Evolutionary conservation across 176 grass and related monocot species (phyloP), one percentile per base, ranked within the genome.

Genomic region (Neostapfia colusana): DNA sequence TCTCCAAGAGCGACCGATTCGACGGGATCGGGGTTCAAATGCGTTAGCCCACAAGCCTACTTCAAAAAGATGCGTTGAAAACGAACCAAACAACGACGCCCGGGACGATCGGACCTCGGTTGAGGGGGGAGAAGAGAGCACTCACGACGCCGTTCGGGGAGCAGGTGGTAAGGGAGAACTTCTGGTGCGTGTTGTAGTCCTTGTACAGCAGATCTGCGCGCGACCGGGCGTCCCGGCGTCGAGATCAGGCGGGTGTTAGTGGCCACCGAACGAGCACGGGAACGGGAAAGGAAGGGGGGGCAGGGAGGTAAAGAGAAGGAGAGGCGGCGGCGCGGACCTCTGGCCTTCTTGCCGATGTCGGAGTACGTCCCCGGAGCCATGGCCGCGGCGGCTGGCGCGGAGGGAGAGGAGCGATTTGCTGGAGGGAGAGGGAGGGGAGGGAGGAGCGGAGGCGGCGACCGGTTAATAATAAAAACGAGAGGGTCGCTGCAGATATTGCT

Each of bases 311-410:
- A 37, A 49, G 7, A 20, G 9, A 26, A 8, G 8, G n/a, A 26
- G 55, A 25, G 21, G 23, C 17, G 23, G 55, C 3, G 53, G 21
- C 13, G 55, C 55, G 55, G 28, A 94, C 95, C 95, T 84, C 91
- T 92, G 15, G 89, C 73, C 78, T 88, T 92, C 79, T 82, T 98
- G 63, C 91, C 91, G 78, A 94, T 92, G 67, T 98, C 95, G 26
- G 72, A 77, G 84, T 88, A 94, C 73, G 92, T 79, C 44, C 95
- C 91, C 4, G 87, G 91, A 11, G 86, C 91, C 95, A 90, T 94
- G 41, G 45, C 26, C 57, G 34, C 67, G 28, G 26, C 61, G 31
- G 31, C 14, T 27, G 67, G 3, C 39, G 58, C 10, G 21, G 6
- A 14, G 13, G 18, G 51, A 42, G 35, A 2, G 18, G 51, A 42